Percentiles rank a stretch among this genome's conserved stretches.
Evolutionary conservation across 139 green algal genomes (phyloP).

Genomic region (Chlamydomonas urium): DNA sequence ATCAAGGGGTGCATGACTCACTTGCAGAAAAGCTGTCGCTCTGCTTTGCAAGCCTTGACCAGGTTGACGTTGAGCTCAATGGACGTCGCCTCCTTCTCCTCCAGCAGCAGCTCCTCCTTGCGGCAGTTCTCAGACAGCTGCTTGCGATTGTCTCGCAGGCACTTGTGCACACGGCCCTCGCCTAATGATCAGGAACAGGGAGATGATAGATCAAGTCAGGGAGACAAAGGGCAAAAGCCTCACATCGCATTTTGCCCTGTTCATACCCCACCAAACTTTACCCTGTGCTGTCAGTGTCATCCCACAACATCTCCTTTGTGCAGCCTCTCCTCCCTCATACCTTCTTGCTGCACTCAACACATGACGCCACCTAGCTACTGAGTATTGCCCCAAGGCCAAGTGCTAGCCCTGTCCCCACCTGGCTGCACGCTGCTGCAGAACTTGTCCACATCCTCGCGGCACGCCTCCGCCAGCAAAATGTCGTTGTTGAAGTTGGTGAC

Average conservation of each 20-base stretch:
- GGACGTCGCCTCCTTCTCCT: constrained; percentile 27
- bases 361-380: too few species aligned
- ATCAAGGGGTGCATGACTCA: too few species aligned
- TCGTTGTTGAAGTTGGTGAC: constrained; percentile 52
- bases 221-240: too few species aligned
- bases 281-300: too few species aligned
- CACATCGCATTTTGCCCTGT: too few species aligned
- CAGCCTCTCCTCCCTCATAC: too few species aligned
- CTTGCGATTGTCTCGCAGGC: constrained; percentile 65
- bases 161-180: constrained; percentile 69
- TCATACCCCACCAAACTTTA: too few species aligned
- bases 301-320: too few species aligned
- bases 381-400: too few species aligned
- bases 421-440: constrained; percentile 58
- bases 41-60: constrained; percentile 38
- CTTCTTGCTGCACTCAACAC: too few species aligned
- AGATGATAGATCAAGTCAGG: too few species aligned
- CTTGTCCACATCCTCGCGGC: constrained; percentile 61
- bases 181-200: constrained; percentile 31
- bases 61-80: constrained; percentile 50
- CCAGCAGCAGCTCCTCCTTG: constrained; percentile 57
- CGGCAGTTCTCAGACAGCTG: constrained; percentile 62
- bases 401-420: too few species aligned
- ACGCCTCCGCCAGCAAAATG: constrained; percentile 65
- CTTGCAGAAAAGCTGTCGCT: constrained; percentile 69